Evolutionary conservation across 768 basidiomycete species (phyloP), one percentile per base, ranked within the genome.

Genomic region (Psilocybe azurescens): DNA sequence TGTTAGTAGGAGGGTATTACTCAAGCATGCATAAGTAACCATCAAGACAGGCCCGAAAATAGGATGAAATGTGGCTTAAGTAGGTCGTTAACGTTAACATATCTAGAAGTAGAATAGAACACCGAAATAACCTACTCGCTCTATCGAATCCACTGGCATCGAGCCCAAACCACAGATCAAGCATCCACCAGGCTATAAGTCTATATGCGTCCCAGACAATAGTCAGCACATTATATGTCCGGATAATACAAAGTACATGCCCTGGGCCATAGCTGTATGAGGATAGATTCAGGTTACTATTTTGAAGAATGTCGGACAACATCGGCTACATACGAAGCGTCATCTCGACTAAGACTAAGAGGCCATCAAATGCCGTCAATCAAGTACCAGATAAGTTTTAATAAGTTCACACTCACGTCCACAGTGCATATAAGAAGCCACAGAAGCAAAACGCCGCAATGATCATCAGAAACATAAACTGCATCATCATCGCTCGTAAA

Each of bases 131-230:
- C 91, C 69, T 61, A 94, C 94, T 83, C 24, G 95, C 86, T 69
- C 80, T 81, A 65, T 93, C 86, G 69, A 99, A 97, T 3, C 96
- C 96, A 51, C 82, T 87, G 0, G 95, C 94, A 74, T 98, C 97
- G 5, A 99, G 83, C n/a, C 97, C 97, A 70, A 99, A 98, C 86
- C 87, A 94, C 9, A 95, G 74, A 70, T 96, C 93, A 24, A 96
- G 82, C 88, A 97, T 93, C 94, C 94, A 97, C 95, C 94, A 97
- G 0, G 90, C 88, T 57, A 96, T 93, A n/a, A 67, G 66, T 6
- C 74, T 75, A 39, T 49, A 59, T 47, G 7, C 13, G 8, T 13
- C 6, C 41, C 1, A 63, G 18, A 44, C 9, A 14, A 32, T 24
- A 28, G 5, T 46, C 5, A 18, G 11, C 5, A 9, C 6, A 3